phyloP scores from a whole-genome alignment of 2,329 filamentous ascomycete species.

The Lizonia empirigonia region DNA sequence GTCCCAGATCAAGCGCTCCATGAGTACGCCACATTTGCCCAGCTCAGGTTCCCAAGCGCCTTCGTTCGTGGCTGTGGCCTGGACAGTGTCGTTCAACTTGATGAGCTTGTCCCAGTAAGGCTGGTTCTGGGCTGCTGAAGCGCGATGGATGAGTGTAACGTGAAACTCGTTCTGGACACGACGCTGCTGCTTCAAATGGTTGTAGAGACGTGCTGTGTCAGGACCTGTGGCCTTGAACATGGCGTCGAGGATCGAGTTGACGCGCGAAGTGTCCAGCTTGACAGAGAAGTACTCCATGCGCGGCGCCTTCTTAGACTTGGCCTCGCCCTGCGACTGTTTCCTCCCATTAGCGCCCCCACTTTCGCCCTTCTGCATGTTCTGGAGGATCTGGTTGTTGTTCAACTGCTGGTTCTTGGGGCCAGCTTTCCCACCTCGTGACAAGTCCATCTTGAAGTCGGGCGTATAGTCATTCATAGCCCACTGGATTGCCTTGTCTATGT shows the following conservation, averaged over 20 bases:
- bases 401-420: slow-evolving; percentile 25
- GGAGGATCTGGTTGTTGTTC: slow-evolving; percentile 48
- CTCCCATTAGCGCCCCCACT: slow-evolving; percentile 8
- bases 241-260: slow-evolving; percentile 67
- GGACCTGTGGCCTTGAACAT: slow-evolving; percentile 67
- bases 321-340: slow-evolving; percentile 33
- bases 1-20: slow-evolving; percentile 79
- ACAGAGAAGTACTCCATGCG: slow-evolving; percentile 70
- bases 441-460: slow-evolving; percentile 75
- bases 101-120: slow-evolving; percentile 78
- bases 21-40: slow-evolving; percentile 67
- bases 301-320: slow-evolving; percentile 56
- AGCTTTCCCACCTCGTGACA: slow-evolving; percentile 59
- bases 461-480: slow-evolving; percentile 76
- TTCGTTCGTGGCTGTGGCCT: slow-evolving; percentile 41
- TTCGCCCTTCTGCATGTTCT: slow-evolving; percentile 38
- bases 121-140: slow-evolving; percentile 63
- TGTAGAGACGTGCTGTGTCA: slow-evolving; percentile 70
- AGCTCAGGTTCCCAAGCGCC: slow-evolving; percentile 58
- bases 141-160: slow-evolving; percentile 89
- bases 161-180: slow-evolving; percentile 88
- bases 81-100: slow-evolving; percentile 57
- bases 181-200: slow-evolving; percentile 71
- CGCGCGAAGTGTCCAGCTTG: slow-evolving; percentile 57
- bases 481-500: slow-evolving; percentile 80